Evolutionary conservation across 2,329 filamentous ascomycete genomes (phyloP), one percentile per base, ranked within the genome.

Genomic region (Phyllosticta capitalensis): DNA sequence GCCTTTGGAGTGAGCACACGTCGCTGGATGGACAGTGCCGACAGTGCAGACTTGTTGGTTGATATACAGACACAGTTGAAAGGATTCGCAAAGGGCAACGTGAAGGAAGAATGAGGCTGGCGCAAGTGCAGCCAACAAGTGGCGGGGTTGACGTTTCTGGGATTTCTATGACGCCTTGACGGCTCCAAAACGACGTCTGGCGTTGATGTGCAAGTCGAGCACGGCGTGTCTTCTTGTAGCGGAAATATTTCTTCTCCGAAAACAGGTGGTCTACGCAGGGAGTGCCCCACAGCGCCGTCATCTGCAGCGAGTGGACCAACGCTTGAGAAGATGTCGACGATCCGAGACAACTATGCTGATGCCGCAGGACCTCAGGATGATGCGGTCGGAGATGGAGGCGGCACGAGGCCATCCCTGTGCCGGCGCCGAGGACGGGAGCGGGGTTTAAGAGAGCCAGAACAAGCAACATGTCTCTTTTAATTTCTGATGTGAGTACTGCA

Each of bases 81-180:
- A 45, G 38, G 38, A 45, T 45, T 45, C n/a, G 38, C 38, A 45
- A n/a, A n/a, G 38, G 38, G 38, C 38, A 45, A n/a, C 38, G 17
- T 45, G 38, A n/a, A 45, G 38, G 38, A 45, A 45, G 38, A 45
- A n/a, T 45, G 38, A 45, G 38, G 38, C 38, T 45, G 38, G 38
- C 14, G 38, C 38, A 45, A 14, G 38, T 45, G 38, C 38, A 45
- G 38, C 38, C 38, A 45, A 6, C 14, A n/a, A n/a, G 38, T 45
- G 38, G 38, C 38, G 38, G 38, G 38, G 38, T 45, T 6, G 38
- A 45, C 38, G 38, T n/a, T 45, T 45, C 38, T 20, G 17, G 9
- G 17, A 38, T 17, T 33, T 59, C 58, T 52, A 59, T 59, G 58
- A 59, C 58, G 58, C 58, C 20, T 59, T 48, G 58, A 59, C 53